Percentiles rank a stretch among this genome's conserved stretches.
Conservation (phyloP, 805 yeast genomes). For the Saccharomycopsis schoenii region DNA sequence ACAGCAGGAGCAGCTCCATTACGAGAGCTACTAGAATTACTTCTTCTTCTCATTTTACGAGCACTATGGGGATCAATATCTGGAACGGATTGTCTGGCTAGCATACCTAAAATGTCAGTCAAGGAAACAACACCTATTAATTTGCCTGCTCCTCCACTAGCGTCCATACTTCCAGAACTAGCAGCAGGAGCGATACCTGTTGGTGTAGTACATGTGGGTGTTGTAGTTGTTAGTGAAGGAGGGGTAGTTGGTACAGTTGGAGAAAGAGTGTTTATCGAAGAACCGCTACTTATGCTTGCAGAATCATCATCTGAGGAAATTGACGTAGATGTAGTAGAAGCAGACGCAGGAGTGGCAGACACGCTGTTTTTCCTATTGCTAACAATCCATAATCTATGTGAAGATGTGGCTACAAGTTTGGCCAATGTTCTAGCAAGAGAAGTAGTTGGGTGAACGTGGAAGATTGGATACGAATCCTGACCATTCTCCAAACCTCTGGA, state of each 20-base stretch:
- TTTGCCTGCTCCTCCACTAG: conserved; percentile 60
- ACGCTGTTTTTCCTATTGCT: conserved; percentile 34
- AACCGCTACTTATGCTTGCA: not conserved
- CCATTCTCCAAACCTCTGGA: conserved; percentile 90
- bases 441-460: conserved; percentile 75
- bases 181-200: not conserved
- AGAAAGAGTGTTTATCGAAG: not conserved
- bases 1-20: not conserved
- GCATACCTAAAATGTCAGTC: conserved; percentile 77
- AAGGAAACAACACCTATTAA: conserved; percentile 85
- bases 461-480: conserved; percentile 92
- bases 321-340: conserved; percentile 18
- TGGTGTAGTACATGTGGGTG: not conserved
- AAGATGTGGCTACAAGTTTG: conserved; percentile 86
- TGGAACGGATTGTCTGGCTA: conserved; percentile 44
- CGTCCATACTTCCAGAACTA: conserved; percentile 17
- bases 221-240: not conserved
- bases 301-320: conserved; percentile 3
- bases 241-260: conserved; percentile 5
- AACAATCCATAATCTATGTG: conserved; percentile 84
- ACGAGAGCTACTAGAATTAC: conserved; percentile 14
- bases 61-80: conserved; percentile 77
- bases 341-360: conserved; percentile 18
- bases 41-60: conserved; percentile 21
- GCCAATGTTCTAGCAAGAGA: conserved; percentile 86